A percentile compares a stretch with the other conserved stretches of the same genome.
phyloP scores from a whole-genome alignment of 192 early-diverging fungal genomes.

The Linnemannia hyalina region DNA sequence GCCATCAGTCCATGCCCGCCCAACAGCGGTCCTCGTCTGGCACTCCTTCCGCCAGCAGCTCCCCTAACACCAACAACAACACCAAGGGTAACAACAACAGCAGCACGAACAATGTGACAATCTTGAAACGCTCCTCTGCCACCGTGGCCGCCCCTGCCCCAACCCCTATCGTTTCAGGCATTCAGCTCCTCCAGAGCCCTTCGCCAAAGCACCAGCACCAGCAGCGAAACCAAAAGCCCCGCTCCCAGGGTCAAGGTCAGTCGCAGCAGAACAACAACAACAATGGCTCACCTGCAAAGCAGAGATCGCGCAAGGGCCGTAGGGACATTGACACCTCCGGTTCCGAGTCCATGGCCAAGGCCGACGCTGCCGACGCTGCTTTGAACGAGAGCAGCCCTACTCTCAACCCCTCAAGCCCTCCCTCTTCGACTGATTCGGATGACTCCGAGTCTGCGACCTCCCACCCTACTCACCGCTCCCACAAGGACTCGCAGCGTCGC shows the following conservation, averaged over 20 bases:
- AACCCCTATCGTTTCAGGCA: slow-evolving; percentile 1
- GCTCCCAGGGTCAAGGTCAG: slow-evolving; percentile 13
- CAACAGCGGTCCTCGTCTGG: slow-evolving; percentile 21
- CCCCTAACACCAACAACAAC: not conserved
- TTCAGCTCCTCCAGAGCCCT: slow-evolving; percentile 8
- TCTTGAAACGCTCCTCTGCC: slow-evolving; percentile 28
- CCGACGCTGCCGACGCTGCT: slow-evolving; percentile 28
- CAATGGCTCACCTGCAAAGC: not conserved
- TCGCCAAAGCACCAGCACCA: slow-evolving; percentile 8
- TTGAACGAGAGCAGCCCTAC: slow-evolving; percentile 36
- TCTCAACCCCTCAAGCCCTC: slow-evolving; percentile 33
- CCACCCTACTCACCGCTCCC: slow-evolving; percentile 2
- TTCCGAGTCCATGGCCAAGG: slow-evolving; percentile 48
- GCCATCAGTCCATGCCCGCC: slow-evolving; percentile 37
- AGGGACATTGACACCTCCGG: slow-evolving; percentile 57
- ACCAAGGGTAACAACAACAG: slow-evolving; percentile 1
- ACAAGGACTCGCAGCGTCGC: not conserved
- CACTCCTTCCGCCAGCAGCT: slow-evolving; percentile 5
- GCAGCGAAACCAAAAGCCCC: slow-evolving; percentile 18
- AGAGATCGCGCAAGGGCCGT: slow-evolving; percentile 41
- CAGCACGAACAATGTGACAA: not conserved
- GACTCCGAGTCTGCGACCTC: slow-evolving; percentile 43
- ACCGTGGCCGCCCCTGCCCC: slow-evolving; percentile 7
- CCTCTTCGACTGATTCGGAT: slow-evolving; percentile 49
- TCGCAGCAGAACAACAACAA: slow-evolving; percentile 8